Evolutionary conservation across 1,284 basidiomycete species (phyloP).

Genomic region (Wallemia ichthyophaga): DNA sequence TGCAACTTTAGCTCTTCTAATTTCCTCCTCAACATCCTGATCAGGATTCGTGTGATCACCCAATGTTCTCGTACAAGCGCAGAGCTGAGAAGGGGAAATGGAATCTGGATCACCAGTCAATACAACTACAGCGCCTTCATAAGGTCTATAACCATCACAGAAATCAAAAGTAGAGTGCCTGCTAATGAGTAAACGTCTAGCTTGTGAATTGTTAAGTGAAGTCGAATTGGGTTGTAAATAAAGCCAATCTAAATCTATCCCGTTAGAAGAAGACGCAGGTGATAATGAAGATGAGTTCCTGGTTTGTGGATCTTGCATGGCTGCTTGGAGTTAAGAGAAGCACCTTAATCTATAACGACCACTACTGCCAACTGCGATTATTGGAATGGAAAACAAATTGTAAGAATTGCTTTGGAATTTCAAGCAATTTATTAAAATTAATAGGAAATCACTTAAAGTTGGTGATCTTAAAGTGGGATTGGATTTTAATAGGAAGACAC

Average conservation of each 20-base stretch:
- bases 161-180: not conserved
- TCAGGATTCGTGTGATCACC: slow-evolving; percentile 6
- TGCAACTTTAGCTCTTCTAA: slow-evolving; percentile 39
- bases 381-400: not conserved
- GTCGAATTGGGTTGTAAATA: not conserved
- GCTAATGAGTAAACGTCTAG: not conserved
- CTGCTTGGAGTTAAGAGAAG: not conserved
- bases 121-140: not conserved
- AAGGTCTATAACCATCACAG: not conserved
- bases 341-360: no score
- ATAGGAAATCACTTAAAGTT: not conserved
- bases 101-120: not conserved
- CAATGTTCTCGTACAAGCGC: not conserved
- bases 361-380: no score
- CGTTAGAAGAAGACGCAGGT: not conserved
- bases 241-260: not conserved
- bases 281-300: not conserved
- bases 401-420: not conserved
- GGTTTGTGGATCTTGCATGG: not conserved
- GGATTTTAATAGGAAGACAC: not conserved
- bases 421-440: not conserved
- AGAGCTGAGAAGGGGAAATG: not conserved
- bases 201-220: not conserved
- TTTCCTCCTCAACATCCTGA: slow-evolving; percentile 14
- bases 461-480: not conserved